Conservation (phyloP, 768 basidiomycete species). For the Hemileccinum impolitum region DNA sequence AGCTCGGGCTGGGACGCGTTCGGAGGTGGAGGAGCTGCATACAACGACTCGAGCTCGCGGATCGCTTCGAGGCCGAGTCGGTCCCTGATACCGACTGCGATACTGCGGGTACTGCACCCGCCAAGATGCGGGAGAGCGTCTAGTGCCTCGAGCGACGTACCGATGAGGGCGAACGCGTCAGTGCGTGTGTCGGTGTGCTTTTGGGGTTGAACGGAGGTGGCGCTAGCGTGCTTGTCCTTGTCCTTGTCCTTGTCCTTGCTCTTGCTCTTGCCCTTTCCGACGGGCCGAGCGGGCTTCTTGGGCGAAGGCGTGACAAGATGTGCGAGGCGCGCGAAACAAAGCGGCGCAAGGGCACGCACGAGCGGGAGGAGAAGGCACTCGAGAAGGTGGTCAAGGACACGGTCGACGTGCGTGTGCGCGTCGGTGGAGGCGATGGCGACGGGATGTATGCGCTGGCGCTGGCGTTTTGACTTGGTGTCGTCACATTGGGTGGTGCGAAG, state of each 20-base stretch:
- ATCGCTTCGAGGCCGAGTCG: conserved; percentile 29
- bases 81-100: conserved; percentile 13
- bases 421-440: too few relatives aligned
- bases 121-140: conserved; percentile 8
- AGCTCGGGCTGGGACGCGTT: neutral
- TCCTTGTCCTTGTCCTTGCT: conserved; percentile 3
- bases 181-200: conserved; percentile 15
- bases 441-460: neutral
- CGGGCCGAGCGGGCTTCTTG: neutral
- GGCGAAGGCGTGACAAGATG: conserved; percentile 1
- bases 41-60: conserved; percentile 25
- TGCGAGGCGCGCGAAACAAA: conserved; percentile 19
- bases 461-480: conserved; percentile 11
- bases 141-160: conserved; percentile 16
- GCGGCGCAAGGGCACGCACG: conserved; percentile 16
- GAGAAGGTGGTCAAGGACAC: conserved; percentile 16
- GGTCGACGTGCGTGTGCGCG: conserved; percentile 6
- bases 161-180: conserved; percentile 25
- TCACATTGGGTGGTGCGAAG: conserved; percentile 6
- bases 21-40: neutral
- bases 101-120: neutral
- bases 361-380: conserved; percentile 20
- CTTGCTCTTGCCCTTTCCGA: conserved; percentile 1
- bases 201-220: neutral
- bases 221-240: conserved; percentile 1